phyloP scores from a whole-genome alignment of 2,329 filamentous ascomycete genomes.

The Atkinsonella texensis region DNA sequence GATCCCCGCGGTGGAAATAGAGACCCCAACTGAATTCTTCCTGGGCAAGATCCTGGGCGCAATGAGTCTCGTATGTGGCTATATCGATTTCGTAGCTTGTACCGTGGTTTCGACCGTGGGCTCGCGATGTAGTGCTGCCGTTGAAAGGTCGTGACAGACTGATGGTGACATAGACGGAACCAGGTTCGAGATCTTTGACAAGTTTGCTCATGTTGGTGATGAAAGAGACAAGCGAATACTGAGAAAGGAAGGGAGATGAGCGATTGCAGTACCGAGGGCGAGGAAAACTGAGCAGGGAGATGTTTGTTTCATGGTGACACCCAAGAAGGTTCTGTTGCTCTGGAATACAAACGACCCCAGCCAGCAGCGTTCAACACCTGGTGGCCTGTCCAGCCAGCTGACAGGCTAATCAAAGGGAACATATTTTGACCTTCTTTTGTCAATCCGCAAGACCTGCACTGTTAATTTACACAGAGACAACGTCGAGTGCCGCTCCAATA shows the following conservation, averaged over 20 bases:
- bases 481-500: not conserved
- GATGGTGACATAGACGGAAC: slow-evolving; percentile 6
- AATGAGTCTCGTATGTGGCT: slow-evolving; percentile 11
- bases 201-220: not conserved
- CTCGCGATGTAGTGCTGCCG: not conserved
- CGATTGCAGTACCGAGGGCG: too few species aligned
- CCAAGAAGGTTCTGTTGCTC: too few species aligned
- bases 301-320: too few species aligned
- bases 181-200: slow-evolving; percentile 4
- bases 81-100: slow-evolving; percentile 8
- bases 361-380: not conserved
- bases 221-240: not conserved
- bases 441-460: not conserved
- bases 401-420: not conserved
- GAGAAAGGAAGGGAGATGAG: too few species aligned
- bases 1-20: slow-evolving; percentile 19
- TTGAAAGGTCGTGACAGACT: not conserved
- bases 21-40: slow-evolving; percentile 26
- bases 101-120: not conserved
- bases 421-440: not conserved
- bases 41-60: slow-evolving; percentile 10
- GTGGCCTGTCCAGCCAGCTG: not conserved
- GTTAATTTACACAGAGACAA: not conserved
- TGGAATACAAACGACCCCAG: not conserved
- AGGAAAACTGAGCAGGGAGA: too few species aligned